Conservation (phyloP, 2,329 filamentous ascomycete species). For the Alternaria conjuncta region DNA sequence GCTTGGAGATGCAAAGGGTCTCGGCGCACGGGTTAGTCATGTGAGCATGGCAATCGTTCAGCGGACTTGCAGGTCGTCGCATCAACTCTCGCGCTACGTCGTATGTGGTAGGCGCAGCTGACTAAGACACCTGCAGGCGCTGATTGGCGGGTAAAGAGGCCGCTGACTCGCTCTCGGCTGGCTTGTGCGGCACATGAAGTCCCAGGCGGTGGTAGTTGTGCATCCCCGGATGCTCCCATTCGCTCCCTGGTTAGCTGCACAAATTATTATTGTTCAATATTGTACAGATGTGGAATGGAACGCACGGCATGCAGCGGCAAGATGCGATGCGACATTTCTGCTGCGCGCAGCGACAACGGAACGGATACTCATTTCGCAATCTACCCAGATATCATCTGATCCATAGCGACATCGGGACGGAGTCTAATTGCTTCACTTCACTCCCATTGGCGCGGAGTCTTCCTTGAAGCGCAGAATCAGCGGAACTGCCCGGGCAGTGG, state of each 20-base stretch:
- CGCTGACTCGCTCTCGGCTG: conserved; percentile 1
- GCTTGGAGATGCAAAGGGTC: background rate
- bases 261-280: background rate
- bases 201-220: background rate
- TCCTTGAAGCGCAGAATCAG: background rate
- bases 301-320: background rate
- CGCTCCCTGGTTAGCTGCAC: background rate
- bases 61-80: background rate
- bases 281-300: background rate
- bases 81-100: background rate
- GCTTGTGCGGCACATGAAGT: background rate
- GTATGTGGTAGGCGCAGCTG: background rate
- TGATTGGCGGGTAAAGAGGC: background rate
- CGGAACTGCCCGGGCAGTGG: background rate
- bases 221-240: conserved; percentile 5
- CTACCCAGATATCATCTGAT: background rate
- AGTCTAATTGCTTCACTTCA: background rate
- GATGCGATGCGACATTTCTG: background rate
- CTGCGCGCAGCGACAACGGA: background rate
- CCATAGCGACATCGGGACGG: background rate
- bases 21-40: conserved; percentile 1
- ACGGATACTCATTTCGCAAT: background rate
- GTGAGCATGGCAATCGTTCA: background rate
- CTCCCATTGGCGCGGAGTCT: background rate
- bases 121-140: background rate